Percentiles rank a stretch among this genome's conserved stretches.
These are phyloP conservation scores for Arthrobotrys conoides DNA, from an alignment of 2,329 filamentous ascomycete species.

Conservation along the genomic window DNA sequence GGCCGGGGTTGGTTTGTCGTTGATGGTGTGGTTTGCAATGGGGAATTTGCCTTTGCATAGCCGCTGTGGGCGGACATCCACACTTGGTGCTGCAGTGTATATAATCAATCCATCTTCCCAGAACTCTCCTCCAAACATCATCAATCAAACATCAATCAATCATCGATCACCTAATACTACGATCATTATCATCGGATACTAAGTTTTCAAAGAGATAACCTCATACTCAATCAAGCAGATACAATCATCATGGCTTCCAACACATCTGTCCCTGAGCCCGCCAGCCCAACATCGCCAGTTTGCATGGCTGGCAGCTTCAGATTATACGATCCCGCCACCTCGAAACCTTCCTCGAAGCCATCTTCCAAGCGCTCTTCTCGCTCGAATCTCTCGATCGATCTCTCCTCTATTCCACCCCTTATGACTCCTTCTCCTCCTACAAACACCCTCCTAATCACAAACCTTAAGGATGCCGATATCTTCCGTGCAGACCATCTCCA, in stretches of 20 bases:
- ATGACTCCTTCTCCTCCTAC: constrained; percentile 80
- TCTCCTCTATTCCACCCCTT: constrained; percentile 79
- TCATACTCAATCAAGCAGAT: not conserved
- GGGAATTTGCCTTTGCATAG: constrained; percentile 40
- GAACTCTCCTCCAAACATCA: not conserved
- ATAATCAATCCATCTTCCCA: constrained; percentile 17
- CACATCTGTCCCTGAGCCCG: constrained; percentile 38
- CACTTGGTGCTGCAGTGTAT: not conserved
- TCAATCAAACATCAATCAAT: constrained; percentile 8
- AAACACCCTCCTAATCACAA: constrained; percentile 88
- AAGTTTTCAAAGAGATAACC: not conserved
- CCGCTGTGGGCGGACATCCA: constrained; percentile 21
- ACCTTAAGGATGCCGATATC: constrained; percentile 79
- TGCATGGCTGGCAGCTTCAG: constrained; percentile 43
- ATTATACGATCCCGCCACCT: constrained; percentile 41
- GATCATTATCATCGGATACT: not conserved
- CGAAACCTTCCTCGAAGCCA: constrained; percentile 26
- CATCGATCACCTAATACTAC: constrained; percentile 7
- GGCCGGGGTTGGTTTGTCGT: constrained; percentile 31
- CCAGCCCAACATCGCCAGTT: constrained; percentile 54
- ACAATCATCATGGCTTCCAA: constrained; percentile 44
- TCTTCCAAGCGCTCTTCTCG: constrained; percentile 60
- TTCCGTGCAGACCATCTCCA: constrained; percentile 82
- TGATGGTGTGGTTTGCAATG: constrained; percentile 18
- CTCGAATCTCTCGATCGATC: constrained; percentile 76